phyloP scores from a whole-genome alignment of 2,329 filamentous ascomycete genomes.

The Fusarium tjaetaba region DNA sequence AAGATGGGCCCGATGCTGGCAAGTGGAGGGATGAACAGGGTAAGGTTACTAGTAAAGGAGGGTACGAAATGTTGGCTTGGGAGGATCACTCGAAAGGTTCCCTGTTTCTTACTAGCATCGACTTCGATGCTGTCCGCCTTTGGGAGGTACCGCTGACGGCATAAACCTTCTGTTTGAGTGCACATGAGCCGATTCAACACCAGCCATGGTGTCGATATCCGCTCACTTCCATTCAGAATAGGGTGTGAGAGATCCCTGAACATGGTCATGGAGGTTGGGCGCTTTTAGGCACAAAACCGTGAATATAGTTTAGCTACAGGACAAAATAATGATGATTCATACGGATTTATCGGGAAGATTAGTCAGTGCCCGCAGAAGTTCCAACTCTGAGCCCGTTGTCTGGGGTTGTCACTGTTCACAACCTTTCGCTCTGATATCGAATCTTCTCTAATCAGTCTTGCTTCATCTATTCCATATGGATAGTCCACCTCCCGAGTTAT shows the following conservation, averaged over 20 bases:
- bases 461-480: slow-evolving; percentile 12
- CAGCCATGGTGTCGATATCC: no score
- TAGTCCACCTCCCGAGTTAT: neutral
- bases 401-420: neutral
- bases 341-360: neutral
- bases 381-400: neutral
- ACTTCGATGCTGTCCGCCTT: slow-evolving; percentile 21
- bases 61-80: slow-evolving; percentile 16
- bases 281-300: no score
- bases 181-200: neutral
- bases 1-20: neutral
- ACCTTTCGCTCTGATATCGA: slow-evolving; percentile 17
- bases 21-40: slow-evolving; percentile 22
- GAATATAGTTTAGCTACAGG: neutral
- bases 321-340: no score
- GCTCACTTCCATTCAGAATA: no score
- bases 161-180: neutral
- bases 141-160: slow-evolving; percentile 19
- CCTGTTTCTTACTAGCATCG: slow-evolving; percentile 5
- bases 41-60: slow-evolving; percentile 6
- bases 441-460: slow-evolving; percentile 4
- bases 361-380: neutral
- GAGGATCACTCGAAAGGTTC: neutral
- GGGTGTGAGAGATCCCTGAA: neutral
- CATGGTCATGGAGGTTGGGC: neutral